Conservation (phyloP, 768 basidiomycete species). For the Boletus vermiculosoides region DNA sequence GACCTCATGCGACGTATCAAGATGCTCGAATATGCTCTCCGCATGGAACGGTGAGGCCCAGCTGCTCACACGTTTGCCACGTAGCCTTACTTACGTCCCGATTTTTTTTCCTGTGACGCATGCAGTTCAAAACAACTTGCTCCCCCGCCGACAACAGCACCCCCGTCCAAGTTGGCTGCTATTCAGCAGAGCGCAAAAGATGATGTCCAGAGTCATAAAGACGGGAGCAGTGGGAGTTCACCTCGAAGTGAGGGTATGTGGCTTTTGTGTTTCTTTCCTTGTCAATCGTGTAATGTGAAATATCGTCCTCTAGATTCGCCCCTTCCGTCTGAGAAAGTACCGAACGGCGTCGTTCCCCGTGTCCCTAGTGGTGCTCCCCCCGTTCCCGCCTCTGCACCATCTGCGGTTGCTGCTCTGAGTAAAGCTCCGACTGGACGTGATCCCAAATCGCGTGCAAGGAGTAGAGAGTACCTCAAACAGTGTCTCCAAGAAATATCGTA, state of each 20-base stretch:
- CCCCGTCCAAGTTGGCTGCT: constrained; percentile 63
- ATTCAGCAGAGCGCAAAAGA: constrained; percentile 69
- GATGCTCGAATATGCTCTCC: constrained; percentile 98
- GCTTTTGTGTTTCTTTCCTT: background rate
- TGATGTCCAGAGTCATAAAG: constrained; percentile 70
- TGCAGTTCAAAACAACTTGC: constrained; percentile 77
- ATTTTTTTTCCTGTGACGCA: constrained; percentile 36
- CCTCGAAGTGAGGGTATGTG: constrained; percentile 77
- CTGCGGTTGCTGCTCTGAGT: constrained; percentile 49
- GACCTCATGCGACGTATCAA: constrained; percentile 96
- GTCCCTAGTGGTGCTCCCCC: constrained; percentile 51
- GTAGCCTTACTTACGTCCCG: constrained; percentile 4
- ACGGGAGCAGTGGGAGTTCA: constrained; percentile 78
- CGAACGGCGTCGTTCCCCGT: constrained; percentile 59
- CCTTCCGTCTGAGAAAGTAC: constrained; percentile 63
- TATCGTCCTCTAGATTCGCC: constrained; percentile 60
- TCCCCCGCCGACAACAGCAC: constrained; percentile 51
- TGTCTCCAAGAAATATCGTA: constrained; percentile 98
- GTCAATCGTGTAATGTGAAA: constrained; percentile 3
- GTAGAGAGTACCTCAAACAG: constrained; percentile 97
- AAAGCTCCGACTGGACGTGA: constrained; percentile 82
- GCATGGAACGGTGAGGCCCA: constrained; percentile 83
- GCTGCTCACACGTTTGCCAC: constrained; percentile 3
- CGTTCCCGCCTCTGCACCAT: constrained; percentile 25
- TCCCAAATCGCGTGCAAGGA: constrained; percentile 92